Percentiles rank a stretch among this genome's conserved stretches.
These are phyloP conservation scores for Coemansia guatemalensis DNA, from an alignment of 192 early-diverging fungal species.

Conservation along the genomic window DNA sequence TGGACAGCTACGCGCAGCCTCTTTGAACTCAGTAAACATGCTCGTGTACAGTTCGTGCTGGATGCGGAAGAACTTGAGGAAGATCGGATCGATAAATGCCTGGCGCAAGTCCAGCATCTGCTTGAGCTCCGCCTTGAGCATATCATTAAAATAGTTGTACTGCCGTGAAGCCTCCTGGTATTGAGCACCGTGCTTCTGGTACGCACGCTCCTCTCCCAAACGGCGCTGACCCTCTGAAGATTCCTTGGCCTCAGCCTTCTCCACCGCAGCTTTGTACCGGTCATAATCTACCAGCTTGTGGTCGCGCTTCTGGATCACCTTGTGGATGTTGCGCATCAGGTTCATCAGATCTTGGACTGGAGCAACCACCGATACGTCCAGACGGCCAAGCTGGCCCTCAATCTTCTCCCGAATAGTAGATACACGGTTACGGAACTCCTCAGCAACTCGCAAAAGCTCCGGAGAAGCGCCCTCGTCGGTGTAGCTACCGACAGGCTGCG, in stretches of 20 bases:
- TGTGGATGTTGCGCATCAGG: constrained; percentile 76
- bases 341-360: constrained; percentile 76
- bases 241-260: constrained; percentile 74
- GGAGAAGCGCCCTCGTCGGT: constrained; percentile 58
- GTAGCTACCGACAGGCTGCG: constrained; percentile 46
- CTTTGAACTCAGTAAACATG: constrained; percentile 61
- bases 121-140: constrained; percentile 79
- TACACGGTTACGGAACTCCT: constrained; percentile 46
- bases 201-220: constrained; percentile 64
- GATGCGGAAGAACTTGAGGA: constrained; percentile 79
- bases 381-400: constrained; percentile 64
- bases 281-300: constrained; percentile 96
- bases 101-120: constrained; percentile 70
- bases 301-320: constrained; percentile 82
- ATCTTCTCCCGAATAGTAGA: constrained; percentile 55
- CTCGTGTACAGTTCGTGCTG: constrained; percentile 77
- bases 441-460: constrained; percentile 46
- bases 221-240: constrained; percentile 51
- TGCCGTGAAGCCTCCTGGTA: constrained; percentile 81
- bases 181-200: constrained; percentile 67
- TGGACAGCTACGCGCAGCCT: constrained; percentile 54
- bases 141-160: constrained; percentile 81
- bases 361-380: constrained; percentile 77
- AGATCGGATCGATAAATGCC: constrained; percentile 85
- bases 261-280: constrained; percentile 66